Conservation (phyloP, 306 rosid genomes). For the Vachellia pachyceras region DNA sequence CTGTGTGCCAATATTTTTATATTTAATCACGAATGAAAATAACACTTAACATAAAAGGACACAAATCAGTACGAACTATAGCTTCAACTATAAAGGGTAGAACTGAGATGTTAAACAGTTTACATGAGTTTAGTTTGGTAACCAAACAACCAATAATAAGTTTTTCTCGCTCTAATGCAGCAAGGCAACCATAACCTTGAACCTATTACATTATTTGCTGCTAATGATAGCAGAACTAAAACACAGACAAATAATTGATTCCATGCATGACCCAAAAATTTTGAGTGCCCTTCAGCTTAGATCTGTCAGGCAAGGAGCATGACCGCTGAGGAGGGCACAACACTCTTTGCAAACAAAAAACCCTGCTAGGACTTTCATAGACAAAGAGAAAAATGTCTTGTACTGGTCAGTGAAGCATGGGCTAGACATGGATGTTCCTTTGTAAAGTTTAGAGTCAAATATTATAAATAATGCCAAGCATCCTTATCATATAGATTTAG, state of each 20-base stretch:
- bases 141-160: slow-evolving; percentile 24
- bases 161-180: slow-evolving; percentile 29
- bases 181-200: slow-evolving; percentile 21
- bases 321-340: slow-evolving; percentile 10
- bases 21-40: neutral
- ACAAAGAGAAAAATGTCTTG: slow-evolving; percentile 16
- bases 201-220: neutral
- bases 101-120: slow-evolving; percentile 4
- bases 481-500: slow-evolving; percentile 12
- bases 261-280: slow-evolving; percentile 5
- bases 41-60: neutral
- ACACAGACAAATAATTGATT: slow-evolving; percentile 6
- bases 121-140: slow-evolving; percentile 11
- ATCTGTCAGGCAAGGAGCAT: neutral
- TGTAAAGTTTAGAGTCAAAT: slow-evolving; percentile 11
- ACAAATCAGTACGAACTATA: neutral
- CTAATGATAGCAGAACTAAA: slow-evolving; percentile 15
- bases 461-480: slow-evolving; percentile 24
- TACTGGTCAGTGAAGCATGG: slow-evolving; percentile 14
- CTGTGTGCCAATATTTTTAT: slow-evolving; percentile 14
- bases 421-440: slow-evolving; percentile 9
- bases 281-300: neutral
- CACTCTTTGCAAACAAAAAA: slow-evolving; percentile 6
- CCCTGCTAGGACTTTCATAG: neutral
- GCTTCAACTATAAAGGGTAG: neutral